These are phyloP conservation scores for Pythium inflatum DNA, from an alignment of 352 stramenopile species.

Conservation along the genomic window DNA sequence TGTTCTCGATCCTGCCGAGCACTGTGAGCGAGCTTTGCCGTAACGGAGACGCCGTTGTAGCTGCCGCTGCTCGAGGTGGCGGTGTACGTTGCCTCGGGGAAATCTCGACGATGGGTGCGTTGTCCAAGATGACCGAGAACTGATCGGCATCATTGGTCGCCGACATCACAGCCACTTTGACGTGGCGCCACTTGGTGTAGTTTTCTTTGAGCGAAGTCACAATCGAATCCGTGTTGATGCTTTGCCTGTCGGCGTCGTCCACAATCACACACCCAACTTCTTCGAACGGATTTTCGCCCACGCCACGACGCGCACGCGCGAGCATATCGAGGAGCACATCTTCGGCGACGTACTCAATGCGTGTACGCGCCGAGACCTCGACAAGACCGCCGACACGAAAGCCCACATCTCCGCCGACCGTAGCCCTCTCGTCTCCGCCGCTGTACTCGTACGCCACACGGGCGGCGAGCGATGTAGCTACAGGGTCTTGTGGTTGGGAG, in stretches of 20 bases:
- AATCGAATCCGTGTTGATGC: slow-evolving; percentile 33
- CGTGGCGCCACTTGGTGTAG: slow-evolving; percentile 40
- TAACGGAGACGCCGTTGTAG: too few relatives aligned
- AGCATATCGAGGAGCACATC: slow-evolving; percentile 37
- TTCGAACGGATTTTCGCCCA: slow-evolving; percentile 27
- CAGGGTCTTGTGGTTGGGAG: slow-evolving; percentile 35
- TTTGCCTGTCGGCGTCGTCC: slow-evolving; percentile 38
- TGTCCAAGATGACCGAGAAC: slow-evolving; percentile 73
- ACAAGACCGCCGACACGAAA: slow-evolving; percentile 25
- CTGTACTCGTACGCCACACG: slow-evolving; percentile 34
- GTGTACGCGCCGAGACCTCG: slow-evolving; percentile 17
- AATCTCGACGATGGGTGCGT: slow-evolving; percentile 50
- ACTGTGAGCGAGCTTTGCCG: too few relatives aligned
- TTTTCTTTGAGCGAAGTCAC: slow-evolving; percentile 35
- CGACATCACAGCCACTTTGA: slow-evolving; percentile 80
- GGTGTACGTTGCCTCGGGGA: too few relatives aligned
- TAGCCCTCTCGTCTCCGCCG: slow-evolving; percentile 22
- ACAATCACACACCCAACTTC: slow-evolving; percentile 34
- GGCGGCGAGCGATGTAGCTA: slow-evolving; percentile 30
- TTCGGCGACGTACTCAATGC: slow-evolving; percentile 36
- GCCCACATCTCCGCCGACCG: slow-evolving; percentile 25
- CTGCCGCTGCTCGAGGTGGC: too few relatives aligned
- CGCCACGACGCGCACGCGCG: slow-evolving; percentile 9
- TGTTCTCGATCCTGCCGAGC: too few relatives aligned
- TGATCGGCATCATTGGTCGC: slow-evolving; percentile 84